phyloP scores from a whole-genome alignment of 805 yeast species.

The Schizosaccharomyces octosporus region DNA sequence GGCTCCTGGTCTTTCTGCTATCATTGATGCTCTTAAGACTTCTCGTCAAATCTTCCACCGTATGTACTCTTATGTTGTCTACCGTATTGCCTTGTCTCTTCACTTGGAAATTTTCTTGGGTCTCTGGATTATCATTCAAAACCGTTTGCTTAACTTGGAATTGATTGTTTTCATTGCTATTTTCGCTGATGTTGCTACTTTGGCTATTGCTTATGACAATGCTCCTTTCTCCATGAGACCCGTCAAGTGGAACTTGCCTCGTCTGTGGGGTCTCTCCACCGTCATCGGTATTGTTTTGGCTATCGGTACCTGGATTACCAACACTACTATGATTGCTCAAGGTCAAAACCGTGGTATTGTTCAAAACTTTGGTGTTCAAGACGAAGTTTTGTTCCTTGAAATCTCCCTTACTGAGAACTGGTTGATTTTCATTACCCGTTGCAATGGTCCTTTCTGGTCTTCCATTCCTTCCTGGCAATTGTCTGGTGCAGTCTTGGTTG shows the following conservation, averaged over 20 bases:
- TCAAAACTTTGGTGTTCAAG: conserved; percentile 85
- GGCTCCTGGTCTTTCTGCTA: conserved; percentile 38
- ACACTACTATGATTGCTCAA: conserved; percentile 60
- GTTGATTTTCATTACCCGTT: conserved; percentile 91
- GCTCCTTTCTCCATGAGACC: conserved; percentile 87
- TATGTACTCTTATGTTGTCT: conserved; percentile 92
- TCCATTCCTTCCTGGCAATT: conserved; percentile 91
- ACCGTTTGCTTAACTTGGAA: conserved; percentile 66
- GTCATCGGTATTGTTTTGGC: conserved; percentile 44
- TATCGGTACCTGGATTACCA: conserved; percentile 72
- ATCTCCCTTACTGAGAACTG: conserved; percentile 89
- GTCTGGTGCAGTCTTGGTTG: conserved; percentile 75
- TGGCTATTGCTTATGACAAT: conserved; percentile 69
- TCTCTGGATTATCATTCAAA: conserved; percentile 86
- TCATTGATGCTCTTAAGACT: conserved; percentile 49
- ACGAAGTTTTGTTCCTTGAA: conserved; percentile 82
- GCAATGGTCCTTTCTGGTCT: conserved; percentile 96
- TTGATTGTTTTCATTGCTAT: conserved; percentile 89
- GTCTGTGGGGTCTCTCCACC: conserved; percentile 67
- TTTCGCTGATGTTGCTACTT: conserved; percentile 64
- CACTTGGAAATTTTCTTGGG: conserved; percentile 89
- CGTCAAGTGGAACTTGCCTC: conserved; percentile 90
- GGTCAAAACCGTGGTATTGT: conserved; percentile 52
- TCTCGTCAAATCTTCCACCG: conserved; percentile 96
- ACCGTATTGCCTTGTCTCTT: conserved; percentile 88